Conservation (phyloP, 192 early-diverging fungal genomes). For the Coemansia sp. region DNA sequence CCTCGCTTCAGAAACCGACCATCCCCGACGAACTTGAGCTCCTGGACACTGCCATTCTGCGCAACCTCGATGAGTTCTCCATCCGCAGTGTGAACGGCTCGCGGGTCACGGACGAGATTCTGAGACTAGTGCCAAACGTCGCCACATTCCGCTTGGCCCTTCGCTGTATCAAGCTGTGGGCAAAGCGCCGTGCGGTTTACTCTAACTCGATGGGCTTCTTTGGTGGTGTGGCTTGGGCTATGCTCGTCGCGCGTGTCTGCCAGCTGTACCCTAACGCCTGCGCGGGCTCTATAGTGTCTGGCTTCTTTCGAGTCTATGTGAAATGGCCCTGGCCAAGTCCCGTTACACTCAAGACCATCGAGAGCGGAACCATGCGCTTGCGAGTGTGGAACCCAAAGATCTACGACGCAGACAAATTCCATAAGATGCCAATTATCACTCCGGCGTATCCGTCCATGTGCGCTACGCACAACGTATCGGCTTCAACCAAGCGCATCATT, state of each 20-base stretch:
- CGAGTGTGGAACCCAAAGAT: conserved; percentile 95
- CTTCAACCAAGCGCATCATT: conserved; percentile 81
- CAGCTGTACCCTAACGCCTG: conserved; percentile 95
- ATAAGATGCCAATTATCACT: conserved; percentile 98
- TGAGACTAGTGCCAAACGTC: conserved; percentile 90
- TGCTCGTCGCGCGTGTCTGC: conserved; percentile 91
- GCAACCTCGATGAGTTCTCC: conserved; percentile 82
- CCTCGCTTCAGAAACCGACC: conserved; percentile 66
- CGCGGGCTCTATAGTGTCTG: conserved; percentile 77
- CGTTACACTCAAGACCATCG: conserved; percentile 82
- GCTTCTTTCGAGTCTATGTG: conserved; percentile 86
- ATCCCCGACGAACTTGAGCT: conserved; percentile 87
- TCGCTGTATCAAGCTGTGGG: conserved; percentile 95
- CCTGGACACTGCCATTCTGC: conserved; percentile 78
- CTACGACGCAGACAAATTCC: conserved; percentile 73
- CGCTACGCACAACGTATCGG: conserved; percentile 93
- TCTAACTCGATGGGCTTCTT: conserved; percentile 98
- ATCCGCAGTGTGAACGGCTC: conserved; percentile 93
- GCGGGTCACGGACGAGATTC: conserved; percentile 94
- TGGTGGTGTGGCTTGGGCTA: conserved; percentile 98
- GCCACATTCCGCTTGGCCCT: conserved; percentile 85
- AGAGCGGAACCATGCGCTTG: conserved; percentile 81
- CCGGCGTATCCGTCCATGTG: conserved; percentile 99
- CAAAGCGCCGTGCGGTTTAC: conserved; percentile 88
- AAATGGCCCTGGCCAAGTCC: conserved; percentile 96